Percentiles rank a stretch among this genome's conserved stretches.
phyloP scores from a whole-genome alignment of 768 basidiomycete species.

The Melanogaster broomeanus region DNA sequence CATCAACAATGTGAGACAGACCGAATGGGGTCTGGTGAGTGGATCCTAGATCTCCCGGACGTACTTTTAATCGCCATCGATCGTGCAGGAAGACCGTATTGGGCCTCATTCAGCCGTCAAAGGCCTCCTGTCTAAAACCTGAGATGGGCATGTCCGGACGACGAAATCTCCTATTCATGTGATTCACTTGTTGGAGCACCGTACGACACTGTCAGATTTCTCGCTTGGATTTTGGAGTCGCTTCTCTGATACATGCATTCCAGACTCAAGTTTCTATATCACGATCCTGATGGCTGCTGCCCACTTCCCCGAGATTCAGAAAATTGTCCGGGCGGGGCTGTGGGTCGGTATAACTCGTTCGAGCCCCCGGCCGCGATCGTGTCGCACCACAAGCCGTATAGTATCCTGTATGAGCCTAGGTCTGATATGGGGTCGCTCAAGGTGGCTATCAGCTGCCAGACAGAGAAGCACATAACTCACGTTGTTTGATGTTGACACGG shows the following conservation, averaged over 20 bases:
- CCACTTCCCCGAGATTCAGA: conserved; percentile 27
- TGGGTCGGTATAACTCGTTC: no score
- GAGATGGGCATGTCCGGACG: conserved; percentile 46
- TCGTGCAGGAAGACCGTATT: neutral
- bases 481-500: no score
- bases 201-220: conserved; percentile 43
- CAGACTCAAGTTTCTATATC: conserved; percentile 6
- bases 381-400: no score
- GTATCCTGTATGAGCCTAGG: no score
- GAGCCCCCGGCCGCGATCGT: no score
- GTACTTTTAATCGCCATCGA: neutral
- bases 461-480: no score
- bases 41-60: conserved; percentile 44
- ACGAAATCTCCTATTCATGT: conserved; percentile 54
- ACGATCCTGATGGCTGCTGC: conserved; percentile 32
- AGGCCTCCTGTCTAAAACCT: conserved; percentile 48
- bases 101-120: conserved; percentile 41
- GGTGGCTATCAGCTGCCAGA: no score
- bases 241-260: conserved; percentile 48
- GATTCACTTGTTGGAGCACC: conserved; percentile 64
- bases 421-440: no score
- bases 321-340: conserved; percentile 32
- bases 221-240: conserved; percentile 11
- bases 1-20: conserved; percentile 47
- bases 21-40: conserved; percentile 39